Evolutionary conservation across 2,329 filamentous ascomycete species (phyloP), one percentile per base, ranked within the genome.

Genomic region (Penicillium sp.): DNA sequence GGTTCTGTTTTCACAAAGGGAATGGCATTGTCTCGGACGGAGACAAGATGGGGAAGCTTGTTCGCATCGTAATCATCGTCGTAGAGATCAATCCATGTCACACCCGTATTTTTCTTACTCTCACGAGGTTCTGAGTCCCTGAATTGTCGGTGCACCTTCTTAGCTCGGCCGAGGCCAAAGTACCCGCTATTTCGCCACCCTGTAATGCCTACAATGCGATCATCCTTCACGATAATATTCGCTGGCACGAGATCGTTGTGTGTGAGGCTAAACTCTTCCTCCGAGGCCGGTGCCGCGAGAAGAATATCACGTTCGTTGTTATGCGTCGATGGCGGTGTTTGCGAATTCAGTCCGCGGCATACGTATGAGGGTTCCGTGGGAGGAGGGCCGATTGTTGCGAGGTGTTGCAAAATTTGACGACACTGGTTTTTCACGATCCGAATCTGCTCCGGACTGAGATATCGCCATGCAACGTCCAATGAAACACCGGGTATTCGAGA

Each of bases 171-270:
- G 43, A 71, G 68, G 16, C 76, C 76, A 64, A 79, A 79, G 57
- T 73, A 78, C 43, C 77, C 77, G 49, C 76, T 72, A 57, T 76
- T 69, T 57, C 72, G 69, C 77, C 77, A 79, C n/a, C 74, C 75
- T 48, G 70, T 63, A 28, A 79, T 67, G 22, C 76, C 77, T 51
- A 79, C 74, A 26, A 79, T 70, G 45, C 67, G 71, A 60, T 71
- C 73, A 52, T 76, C 65, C 19, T 76, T 70, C 30, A 79, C 71
- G 38, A 79, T 71, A 7, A 79, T 72, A 61, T 79, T 79, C 7
- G 73, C 71, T 22, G 68, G 71, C 13, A 69, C 59, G 67, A 79
- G 66, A 52, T 77, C 68, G 56, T 79, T 79, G 65, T 79, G 77
- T 8, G 72, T 71, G 6, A 79, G 62, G 35, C 54, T 67, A 2